Conservation (phyloP, 2,329 filamentous ascomycete species). For the Dactylellina drechsleri region DNA sequence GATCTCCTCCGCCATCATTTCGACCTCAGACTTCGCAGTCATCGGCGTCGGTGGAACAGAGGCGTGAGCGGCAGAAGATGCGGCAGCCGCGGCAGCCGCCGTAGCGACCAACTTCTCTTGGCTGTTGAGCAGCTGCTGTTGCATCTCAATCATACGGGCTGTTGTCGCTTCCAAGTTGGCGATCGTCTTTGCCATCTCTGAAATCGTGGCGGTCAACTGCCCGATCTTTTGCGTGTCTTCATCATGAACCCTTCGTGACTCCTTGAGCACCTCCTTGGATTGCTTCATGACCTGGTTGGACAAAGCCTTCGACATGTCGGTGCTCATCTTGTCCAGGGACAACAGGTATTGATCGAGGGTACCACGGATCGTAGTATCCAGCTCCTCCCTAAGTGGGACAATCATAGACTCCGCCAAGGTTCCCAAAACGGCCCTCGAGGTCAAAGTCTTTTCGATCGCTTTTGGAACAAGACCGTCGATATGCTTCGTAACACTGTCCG, state of each 20-base stretch:
- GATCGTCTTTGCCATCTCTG: conserved; percentile 74
- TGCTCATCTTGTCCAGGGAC: conserved; percentile 48
- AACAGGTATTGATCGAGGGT: conserved; percentile 34
- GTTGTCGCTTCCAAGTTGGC: conserved; percentile 76
- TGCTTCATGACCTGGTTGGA: conserved; percentile 41
- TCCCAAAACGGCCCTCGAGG: conserved; percentile 33
- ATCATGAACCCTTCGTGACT: conserved; percentile 63
- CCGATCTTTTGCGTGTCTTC: conserved; percentile 73
- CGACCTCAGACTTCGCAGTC: conserved; percentile 57
- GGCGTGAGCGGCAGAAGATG: conserved; percentile 59
- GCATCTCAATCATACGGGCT: conserved; percentile 73
- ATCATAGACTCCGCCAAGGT: conserved; percentile 38
- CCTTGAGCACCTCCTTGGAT: conserved; percentile 42
- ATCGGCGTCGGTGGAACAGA: conserved; percentile 62
- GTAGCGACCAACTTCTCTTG: conserved; percentile 57
- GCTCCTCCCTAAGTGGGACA: conserved; percentile 56
- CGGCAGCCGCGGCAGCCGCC: conserved; percentile 59
- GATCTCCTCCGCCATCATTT: conserved; percentile 69
- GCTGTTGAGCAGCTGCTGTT: conserved; percentile 69
- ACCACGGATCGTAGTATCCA: conserved; percentile 56
- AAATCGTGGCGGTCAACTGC: conserved; percentile 74
- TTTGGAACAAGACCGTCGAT: conserved; percentile 76
- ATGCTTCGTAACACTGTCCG: conserved; percentile 76
- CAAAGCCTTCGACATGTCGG: conserved; percentile 59
- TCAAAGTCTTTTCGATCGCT: conserved; percentile 64